phyloP scores from a whole-genome alignment of 257 asterid species.

The Ilex asprella region DNA sequence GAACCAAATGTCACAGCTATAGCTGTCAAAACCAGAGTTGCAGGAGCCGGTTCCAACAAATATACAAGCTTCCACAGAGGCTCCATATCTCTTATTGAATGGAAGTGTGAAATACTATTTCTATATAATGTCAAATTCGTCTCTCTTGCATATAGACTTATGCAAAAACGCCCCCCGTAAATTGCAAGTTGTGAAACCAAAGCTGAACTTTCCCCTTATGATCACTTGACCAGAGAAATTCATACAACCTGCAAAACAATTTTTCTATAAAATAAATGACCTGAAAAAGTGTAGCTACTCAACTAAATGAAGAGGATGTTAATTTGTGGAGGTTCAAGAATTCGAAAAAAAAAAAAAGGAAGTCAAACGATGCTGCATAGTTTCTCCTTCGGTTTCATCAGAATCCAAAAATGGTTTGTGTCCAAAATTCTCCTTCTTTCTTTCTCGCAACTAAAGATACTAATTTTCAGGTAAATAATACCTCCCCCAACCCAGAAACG shows the following conservation, averaged over 20 bases:
- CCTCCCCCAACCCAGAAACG: too few relatives aligned
- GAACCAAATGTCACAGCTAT: constrained; percentile 72
- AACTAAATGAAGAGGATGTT: too few relatives aligned
- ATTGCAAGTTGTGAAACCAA: background rate
- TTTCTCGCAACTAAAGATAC: too few relatives aligned
- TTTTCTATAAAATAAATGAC: background rate
- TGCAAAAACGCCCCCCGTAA: background rate
- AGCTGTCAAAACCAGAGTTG: constrained; percentile 72
- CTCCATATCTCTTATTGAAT: constrained; percentile 40
- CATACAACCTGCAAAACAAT: constrained; percentile 22
- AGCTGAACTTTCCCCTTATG: constrained; percentile 6
- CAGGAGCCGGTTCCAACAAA: constrained; percentile 78
- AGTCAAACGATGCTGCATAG: too few relatives aligned
- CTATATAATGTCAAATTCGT: background rate
- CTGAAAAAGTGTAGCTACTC: too few relatives aligned
- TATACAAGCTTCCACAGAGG: constrained; percentile 64
- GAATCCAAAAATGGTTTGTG: too few relatives aligned
- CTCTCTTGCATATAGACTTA: background rate
- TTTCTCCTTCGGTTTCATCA: too few relatives aligned
- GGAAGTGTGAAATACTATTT: background rate
- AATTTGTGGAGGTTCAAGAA: too few relatives aligned
- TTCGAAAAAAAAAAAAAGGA: too few relatives aligned
- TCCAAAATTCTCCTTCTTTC: too few relatives aligned
- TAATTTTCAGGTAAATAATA: too few relatives aligned
- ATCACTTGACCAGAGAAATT: constrained; percentile 6